These are phyloP conservation scores for Zarea fungicola DNA, from an alignment of 2,329 filamentous ascomycete species.

Conservation along the genomic window DNA sequence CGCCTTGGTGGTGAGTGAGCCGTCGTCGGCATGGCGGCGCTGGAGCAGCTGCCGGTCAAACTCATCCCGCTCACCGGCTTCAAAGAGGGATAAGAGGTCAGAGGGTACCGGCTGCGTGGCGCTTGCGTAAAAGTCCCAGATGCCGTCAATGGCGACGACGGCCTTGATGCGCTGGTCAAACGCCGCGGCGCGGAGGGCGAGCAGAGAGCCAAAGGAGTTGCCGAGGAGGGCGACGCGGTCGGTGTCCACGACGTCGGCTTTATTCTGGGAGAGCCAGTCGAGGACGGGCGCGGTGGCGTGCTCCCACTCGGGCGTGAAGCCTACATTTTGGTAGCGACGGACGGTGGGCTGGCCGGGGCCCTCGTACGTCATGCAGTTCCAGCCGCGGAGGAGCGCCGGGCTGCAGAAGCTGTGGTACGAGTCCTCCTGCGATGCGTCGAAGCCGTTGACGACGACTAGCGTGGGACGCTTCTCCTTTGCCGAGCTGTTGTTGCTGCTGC, in stretches of 20 bases:
- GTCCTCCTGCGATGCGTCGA: constrained; percentile 38
- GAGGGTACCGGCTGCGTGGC: not conserved
- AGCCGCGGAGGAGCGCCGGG: constrained; percentile 32
- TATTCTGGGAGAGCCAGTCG: constrained; percentile 25
- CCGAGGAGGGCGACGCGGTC: constrained; percentile 33
- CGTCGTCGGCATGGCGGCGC: not conserved
- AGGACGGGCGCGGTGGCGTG: constrained; percentile 34
- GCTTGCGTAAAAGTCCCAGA: constrained; percentile 24
- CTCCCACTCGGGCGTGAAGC: constrained; percentile 42
- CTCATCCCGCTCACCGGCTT: constrained; percentile 4
- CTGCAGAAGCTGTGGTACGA: constrained; percentile 31
- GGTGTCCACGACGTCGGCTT: constrained; percentile 24
- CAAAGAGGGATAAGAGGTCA: not conserved
- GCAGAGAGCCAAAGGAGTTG: constrained; percentile 36
- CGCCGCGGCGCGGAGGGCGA: constrained; percentile 36
- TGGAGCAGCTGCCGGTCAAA: constrained; percentile 7
- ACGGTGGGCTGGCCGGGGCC: constrained; percentile 40
- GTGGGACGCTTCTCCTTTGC: constrained; percentile 28
- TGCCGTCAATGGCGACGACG: constrained; percentile 33
- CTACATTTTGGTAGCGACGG: constrained; percentile 34
- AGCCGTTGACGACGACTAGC: constrained; percentile 35
- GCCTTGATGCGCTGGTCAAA: constrained; percentile 39
- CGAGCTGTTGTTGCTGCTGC: too few species aligned
- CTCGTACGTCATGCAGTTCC: constrained; percentile 40
- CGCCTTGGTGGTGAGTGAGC: not conserved